These are phyloP conservation scores for Multifurca ochricompacta DNA, from an alignment of 768 basidiomycete genomes.

Conservation along the genomic window DNA sequence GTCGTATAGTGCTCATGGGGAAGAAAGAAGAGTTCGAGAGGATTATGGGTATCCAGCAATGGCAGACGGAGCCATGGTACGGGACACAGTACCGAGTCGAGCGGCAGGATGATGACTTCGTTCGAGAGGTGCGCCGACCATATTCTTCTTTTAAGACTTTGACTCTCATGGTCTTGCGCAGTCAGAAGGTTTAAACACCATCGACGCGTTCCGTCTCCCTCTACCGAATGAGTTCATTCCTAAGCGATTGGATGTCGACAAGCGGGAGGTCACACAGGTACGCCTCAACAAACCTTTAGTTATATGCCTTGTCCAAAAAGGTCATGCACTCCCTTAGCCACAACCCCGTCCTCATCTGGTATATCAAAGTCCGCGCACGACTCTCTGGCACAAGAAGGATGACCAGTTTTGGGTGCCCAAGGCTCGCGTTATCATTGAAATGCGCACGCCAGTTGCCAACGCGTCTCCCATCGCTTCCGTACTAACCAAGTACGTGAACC, in stretches of 20 bases:
- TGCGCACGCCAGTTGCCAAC: slow-evolving; percentile 60
- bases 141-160: not conserved
- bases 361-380: slow-evolving; percentile 57
- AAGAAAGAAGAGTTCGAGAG: slow-evolving; percentile 54
- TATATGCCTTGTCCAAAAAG: not conserved
- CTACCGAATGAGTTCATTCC: slow-evolving; percentile 89
- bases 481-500: slow-evolving; percentile 52
- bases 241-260: slow-evolving; percentile 74
- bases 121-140: slow-evolving; percentile 37
- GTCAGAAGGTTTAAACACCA: slow-evolving; percentile 58
- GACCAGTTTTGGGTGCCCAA: slow-evolving; percentile 95
- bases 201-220: slow-evolving; percentile 69
- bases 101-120: slow-evolving; percentile 53
- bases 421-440: slow-evolving; percentile 65
- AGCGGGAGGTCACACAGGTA: slow-evolving; percentile 59
- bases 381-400: slow-evolving; percentile 96
- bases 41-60: slow-evolving; percentile 38
- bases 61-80: slow-evolving; percentile 87
- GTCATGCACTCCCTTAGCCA: slow-evolving; percentile 41
- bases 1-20: slow-evolving; percentile 74
- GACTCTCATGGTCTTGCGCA: slow-evolving; percentile 25
- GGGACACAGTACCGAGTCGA: slow-evolving; percentile 82
- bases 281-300: slow-evolving; percentile 10
- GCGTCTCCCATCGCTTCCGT: slow-evolving; percentile 62
- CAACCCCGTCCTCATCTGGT: slow-evolving; percentile 68